phyloP scores from a whole-genome alignment of 164 flowering plant genomes.

The Magnolia kwangsiensis region DNA sequence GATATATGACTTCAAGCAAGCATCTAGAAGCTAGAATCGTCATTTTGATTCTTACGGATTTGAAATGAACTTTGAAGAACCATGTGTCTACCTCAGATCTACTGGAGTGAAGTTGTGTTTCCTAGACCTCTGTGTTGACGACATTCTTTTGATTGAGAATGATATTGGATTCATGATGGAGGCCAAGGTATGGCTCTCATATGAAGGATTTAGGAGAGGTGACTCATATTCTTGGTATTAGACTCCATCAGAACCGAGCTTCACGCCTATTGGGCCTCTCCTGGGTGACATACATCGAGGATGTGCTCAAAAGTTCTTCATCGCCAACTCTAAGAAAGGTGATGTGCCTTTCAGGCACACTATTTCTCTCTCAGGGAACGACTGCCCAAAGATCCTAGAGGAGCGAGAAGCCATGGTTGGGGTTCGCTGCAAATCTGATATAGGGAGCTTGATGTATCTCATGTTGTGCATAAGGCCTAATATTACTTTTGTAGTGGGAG shows the following conservation, averaged over 20 bases:
- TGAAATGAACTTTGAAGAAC: too few relatives aligned
- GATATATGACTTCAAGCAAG: too few relatives aligned
- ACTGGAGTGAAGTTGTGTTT: not conserved
- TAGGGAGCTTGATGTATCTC: not conserved
- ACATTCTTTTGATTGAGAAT: not conserved
- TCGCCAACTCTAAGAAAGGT: not conserved
- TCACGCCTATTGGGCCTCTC: too few relatives aligned
- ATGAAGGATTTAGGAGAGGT: not conserved
- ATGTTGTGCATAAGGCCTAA: not conserved
- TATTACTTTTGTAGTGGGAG: not conserved
- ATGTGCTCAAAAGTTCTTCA: not conserved
- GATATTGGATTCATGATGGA: not conserved
- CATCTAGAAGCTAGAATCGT: too few relatives aligned
- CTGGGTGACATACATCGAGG: too few relatives aligned
- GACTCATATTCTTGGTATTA: not conserved
- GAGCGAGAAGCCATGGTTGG: not conserved
- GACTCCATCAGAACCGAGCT: not conserved
- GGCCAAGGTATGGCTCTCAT: not conserved
- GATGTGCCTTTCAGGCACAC: not conserved
- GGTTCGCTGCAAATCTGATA: not conserved
- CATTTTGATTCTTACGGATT: too few relatives aligned
- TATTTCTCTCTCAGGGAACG: not conserved
- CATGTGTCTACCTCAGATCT: not conserved
- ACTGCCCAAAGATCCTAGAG: not conserved
- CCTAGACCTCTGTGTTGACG: not conserved